Base-by-base conservation (phyloP, 1,139 yeast species). In the Kodamaea arcana region DNA sequence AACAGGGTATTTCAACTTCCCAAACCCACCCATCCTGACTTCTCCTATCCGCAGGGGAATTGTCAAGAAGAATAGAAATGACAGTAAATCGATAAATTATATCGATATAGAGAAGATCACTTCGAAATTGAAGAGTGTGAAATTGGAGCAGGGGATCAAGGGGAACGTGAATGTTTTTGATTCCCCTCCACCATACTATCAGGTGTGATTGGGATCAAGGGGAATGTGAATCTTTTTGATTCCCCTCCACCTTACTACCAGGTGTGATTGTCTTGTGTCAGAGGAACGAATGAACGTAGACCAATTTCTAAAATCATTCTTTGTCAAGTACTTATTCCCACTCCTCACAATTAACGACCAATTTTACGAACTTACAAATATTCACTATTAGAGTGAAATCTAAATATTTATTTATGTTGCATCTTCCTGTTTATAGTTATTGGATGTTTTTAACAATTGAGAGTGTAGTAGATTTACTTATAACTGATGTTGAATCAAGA, bases 1-100 rank as follows among this genome's bases (percentile, higher is more conserved):
- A 4, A 62, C 57, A 37, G 53, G 58, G 34, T 62, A 58, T 41
- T 62, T 62, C 48, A 56, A 59, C 37, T 59, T 63, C 34, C 50
- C 62, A 32, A 50, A 45, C 21, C 33, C 30, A 3, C 54, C 51
- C 8, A 40, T 52, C n/a, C 43, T 49, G 31, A 52, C 52, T 26
- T 58, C 56, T 25, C 63, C 58, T 9, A 47, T 53, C 26, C 43
- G 46, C 27, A 40, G 36, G 15, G 41, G 40, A 22, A 24, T 27
- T 16, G 29, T 15, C 36, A 38, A 28, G 41, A 43, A 26, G 36
- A 38, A 32, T 31, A 40, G 38, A 48, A 43, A 34, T 16, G 45
- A 49, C 27, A 55, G 58, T 36, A 58, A 54, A 37, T 58, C 64
- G 7, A 53, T 54, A 31, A 62, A 62, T 43, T 56, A 60, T 40